Percentiles rank a stretch among this genome's conserved stretches.
These are phyloP conservation scores for Phaeodactylum tricornutum DNA, from an alignment of 108 stramenopile species.

Conservation along the genomic window DNA sequence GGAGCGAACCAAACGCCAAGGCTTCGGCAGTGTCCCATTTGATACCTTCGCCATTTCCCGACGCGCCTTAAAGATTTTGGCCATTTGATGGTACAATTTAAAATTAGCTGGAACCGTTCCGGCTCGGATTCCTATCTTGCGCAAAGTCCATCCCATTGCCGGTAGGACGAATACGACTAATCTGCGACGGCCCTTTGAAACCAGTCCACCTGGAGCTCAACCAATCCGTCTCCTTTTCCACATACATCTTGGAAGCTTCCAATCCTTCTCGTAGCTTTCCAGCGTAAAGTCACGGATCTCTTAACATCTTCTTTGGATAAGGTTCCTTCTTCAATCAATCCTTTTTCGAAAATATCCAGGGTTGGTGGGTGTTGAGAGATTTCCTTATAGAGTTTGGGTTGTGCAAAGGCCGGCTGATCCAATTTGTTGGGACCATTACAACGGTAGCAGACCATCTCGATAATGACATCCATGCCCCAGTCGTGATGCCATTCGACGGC, in stretches of 20 bases:
- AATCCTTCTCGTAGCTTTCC: constrained; percentile 81
- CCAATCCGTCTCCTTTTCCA: constrained; percentile 81
- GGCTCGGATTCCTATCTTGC: constrained; percentile 67
- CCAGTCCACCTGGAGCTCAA: constrained; percentile 88
- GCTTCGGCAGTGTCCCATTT: constrained; percentile 99
- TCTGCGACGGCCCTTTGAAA: constrained; percentile 89
- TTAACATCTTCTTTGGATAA: constrained; percentile 72
- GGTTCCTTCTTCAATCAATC: constrained; percentile 68
- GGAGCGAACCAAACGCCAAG: constrained; percentile 92
- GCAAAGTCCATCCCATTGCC: constrained; percentile 86
- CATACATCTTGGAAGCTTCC: constrained; percentile 85
- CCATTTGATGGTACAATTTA: constrained; percentile 88
- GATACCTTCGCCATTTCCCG: constrained; percentile 79
- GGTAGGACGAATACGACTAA: constrained; percentile 79
- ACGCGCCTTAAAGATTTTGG: constrained; percentile 81
- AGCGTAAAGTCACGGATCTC: constrained; percentile 78
- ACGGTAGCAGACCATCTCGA: constrained; percentile 98
- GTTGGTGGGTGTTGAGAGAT: constrained; percentile 86
- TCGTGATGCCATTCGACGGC: constrained; percentile 96
- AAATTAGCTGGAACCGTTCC: constrained; percentile 85
- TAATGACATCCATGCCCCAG: constrained; percentile 94
- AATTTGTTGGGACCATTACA: constrained; percentile 99
- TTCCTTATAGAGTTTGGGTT: constrained; percentile 89
- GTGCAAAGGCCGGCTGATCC: constrained; percentile 98
- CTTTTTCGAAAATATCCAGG: constrained; percentile 76